A percentile compares a stretch with the other conserved stretches of the same genome.
Conservation (phyloP, 257 asterid species). For the Penstemon eatonii region DNA sequence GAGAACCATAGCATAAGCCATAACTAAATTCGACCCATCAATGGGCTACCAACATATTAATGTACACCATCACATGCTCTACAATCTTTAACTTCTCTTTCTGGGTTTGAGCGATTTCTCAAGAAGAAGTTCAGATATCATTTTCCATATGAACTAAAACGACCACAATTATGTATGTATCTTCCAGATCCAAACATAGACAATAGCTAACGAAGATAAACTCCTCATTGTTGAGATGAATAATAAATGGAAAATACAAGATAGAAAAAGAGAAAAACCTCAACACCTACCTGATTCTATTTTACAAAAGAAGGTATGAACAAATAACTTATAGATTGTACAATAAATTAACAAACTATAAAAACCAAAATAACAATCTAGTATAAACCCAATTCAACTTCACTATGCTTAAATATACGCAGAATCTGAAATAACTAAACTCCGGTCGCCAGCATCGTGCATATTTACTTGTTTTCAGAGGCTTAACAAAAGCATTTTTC, state of each 20-base stretch:
- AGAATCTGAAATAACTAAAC: conserved; percentile 1
- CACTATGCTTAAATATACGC: conserved; percentile 17
- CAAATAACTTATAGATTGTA: conserved; percentile 40
- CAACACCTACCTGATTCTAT: conserved; percentile 36
- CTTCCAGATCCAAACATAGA: too few relatives aligned
- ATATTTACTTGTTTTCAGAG: background rate
- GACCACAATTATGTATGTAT: too few relatives aligned
- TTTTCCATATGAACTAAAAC: too few relatives aligned
- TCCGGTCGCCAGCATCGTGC: conserved; percentile 1
- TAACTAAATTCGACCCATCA: too few relatives aligned
- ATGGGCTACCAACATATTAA: too few relatives aligned
- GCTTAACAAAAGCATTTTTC: conserved; percentile 2
- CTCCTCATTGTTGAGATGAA: background rate
- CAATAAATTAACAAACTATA: conserved; percentile 20
- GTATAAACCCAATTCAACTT: conserved; percentile 17
- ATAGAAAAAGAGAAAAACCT: conserved; percentile 16
- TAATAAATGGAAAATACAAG: conserved; percentile 20
- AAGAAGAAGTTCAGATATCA: too few relatives aligned
- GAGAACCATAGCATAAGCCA: too few relatives aligned
- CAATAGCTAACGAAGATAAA: too few relatives aligned
- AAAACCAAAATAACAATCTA: conserved; percentile 25
- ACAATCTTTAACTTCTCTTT: too few relatives aligned
- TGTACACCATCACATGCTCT: too few relatives aligned
- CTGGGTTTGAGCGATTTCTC: too few relatives aligned
- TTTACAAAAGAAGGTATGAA: conserved; percentile 43